A percentile compares a stretch with the other conserved stretches of the same genome.
Conservation (phyloP, 2,329 filamentous ascomycete genomes). For the Nigrograna mackinnonii region DNA sequence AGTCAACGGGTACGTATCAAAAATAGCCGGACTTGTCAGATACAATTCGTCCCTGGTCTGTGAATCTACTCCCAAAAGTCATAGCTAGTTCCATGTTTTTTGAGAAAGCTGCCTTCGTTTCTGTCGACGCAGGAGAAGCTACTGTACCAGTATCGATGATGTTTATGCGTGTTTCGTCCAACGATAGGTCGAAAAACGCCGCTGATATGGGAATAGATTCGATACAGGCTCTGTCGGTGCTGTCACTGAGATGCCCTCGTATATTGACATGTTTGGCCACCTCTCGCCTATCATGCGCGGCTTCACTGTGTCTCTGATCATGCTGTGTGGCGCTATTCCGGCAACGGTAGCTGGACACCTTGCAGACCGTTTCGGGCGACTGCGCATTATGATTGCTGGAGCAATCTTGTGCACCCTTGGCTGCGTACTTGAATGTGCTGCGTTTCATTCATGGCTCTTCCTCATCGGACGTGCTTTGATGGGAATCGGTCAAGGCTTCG, state of each 20-base stretch:
- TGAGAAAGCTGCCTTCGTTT: too few relatives aligned
- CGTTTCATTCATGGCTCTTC: slow-evolving; percentile 55
- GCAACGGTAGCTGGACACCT: slow-evolving; percentile 61
- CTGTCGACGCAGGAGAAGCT: too few relatives aligned
- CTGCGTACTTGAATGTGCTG: slow-evolving; percentile 55
- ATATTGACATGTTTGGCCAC: slow-evolving; percentile 53
- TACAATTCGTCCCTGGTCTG: too few relatives aligned
- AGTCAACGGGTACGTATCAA: too few relatives aligned
- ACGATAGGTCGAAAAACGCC: too few relatives aligned
- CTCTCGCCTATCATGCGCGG: slow-evolving; percentile 59
- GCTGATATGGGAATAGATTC: too few relatives aligned
- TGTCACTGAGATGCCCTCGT: slow-evolving; percentile 61
- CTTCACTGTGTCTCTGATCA: slow-evolving; percentile 62
- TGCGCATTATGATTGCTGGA: slow-evolving; percentile 54
- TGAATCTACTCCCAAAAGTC: too few relatives aligned
- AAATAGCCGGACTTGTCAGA: too few relatives aligned
- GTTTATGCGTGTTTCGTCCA: too few relatives aligned
- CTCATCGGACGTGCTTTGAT: slow-evolving; percentile 58
- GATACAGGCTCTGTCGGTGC: slow-evolving; percentile 63
- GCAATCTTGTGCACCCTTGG: slow-evolving; percentile 58
- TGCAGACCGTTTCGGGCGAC: slow-evolving; percentile 58
- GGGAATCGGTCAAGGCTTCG: slow-evolving; percentile 63
- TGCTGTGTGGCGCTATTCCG: slow-evolving; percentile 59
- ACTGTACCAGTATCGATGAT: too few relatives aligned
- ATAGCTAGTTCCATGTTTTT: too few relatives aligned